Base-by-base conservation (phyloP, 306 rosid species). In the Erythrophleum fordii region DNA sequence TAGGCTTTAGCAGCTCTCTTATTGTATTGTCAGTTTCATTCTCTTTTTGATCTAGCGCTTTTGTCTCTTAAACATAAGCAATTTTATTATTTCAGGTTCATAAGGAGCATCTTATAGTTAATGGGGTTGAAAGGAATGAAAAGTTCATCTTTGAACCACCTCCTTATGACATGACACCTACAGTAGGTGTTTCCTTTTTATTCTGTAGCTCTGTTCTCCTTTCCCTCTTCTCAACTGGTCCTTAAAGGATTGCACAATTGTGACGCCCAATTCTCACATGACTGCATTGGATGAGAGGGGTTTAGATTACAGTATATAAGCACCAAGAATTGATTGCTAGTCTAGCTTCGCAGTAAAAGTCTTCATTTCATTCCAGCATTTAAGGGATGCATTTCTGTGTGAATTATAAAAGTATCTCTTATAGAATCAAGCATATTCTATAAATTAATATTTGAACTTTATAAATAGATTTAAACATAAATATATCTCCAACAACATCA, bases 91-190 rank as follows among this genome's bases (percentile, higher is more conserved):
- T 77, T 81, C 93, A 95, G 99, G 97, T 93, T 79, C 98, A 70
- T 68, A 90, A 92, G 52, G 99, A 98, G 77, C 94, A 83, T 82
- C 93, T 96, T 68, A 60, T 96, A 20, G 94, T 96, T 66, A 96
- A 96, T 78, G 99, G 99, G 70, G 93, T 89, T 56, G 97, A 96
- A 86, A 93, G 98, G 87, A 82, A 86, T 66, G 99, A 96, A 85
- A 86, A 89, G 22, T 96, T 91, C 86, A 87, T 89, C 81, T 80
- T 85, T 39, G 97, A 96, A 83, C 84, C 96, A 76, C 99, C 97
- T 61, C 77, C 88, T 20, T 96, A 93, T 69, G 90, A 90, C 75
- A 93, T 96, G 99, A 82, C 81, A 45, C 99, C 97, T 46, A 77
- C 81, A 9, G 99, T 95, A 89, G 92, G 97, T 87, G 69, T 25